Conservation (phyloP, 768 basidiomycete genomes). For the Xerocomellus dryophilus region DNA sequence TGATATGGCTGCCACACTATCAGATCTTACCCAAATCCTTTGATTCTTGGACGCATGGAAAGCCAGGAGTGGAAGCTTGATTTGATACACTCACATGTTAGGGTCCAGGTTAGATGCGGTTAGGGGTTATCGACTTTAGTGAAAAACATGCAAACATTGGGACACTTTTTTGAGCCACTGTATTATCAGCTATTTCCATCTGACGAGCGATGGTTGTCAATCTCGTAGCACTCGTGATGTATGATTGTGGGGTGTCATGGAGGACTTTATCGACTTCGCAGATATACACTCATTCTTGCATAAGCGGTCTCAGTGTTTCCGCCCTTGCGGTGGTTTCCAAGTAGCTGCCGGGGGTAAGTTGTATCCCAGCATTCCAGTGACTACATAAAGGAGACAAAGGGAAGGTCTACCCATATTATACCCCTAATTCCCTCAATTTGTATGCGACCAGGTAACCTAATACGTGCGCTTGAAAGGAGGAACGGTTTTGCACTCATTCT, state of each 20-base stretch:
- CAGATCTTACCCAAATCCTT: too few relatives aligned
- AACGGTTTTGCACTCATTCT: constrained; percentile 94
- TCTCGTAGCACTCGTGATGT: background rate
- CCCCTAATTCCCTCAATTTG: background rate
- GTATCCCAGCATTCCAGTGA: constrained; percentile 10
- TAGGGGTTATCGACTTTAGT: too few relatives aligned
- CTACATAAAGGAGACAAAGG: constrained; percentile 7
- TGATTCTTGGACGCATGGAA: too few relatives aligned
- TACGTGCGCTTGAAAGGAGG: constrained; percentile 98
- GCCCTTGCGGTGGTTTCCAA: too few relatives aligned
- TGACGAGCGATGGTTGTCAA: background rate
- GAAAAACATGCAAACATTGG: too few relatives aligned
- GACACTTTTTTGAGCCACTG: too few relatives aligned
- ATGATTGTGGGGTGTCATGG: background rate
- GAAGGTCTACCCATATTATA: constrained; percentile 7
- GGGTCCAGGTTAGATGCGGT: too few relatives aligned
- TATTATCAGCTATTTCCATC: background rate
- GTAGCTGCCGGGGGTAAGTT: background rate
- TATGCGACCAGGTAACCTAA: constrained; percentile 36
- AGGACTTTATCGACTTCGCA: background rate
- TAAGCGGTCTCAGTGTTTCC: too few relatives aligned
- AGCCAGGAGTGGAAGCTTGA: too few relatives aligned
- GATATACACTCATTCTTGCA: too few relatives aligned
- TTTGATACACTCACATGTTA: too few relatives aligned
- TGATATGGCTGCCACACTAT: too few relatives aligned